Base-by-base conservation (phyloP, 208 protist genomes). In the Acanthamoeba divionensis region DNA sequence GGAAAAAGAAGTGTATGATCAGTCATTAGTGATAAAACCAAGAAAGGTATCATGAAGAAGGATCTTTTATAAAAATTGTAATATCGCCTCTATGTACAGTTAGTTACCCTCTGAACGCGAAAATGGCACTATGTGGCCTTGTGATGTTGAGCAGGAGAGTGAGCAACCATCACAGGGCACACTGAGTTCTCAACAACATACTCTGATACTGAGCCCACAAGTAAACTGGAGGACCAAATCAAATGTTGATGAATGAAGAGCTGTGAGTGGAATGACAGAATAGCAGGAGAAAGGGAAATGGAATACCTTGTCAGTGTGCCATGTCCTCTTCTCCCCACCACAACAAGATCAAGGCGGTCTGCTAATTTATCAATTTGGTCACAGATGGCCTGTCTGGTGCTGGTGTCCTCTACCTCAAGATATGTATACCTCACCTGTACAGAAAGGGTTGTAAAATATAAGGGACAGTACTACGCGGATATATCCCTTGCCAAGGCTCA, bases 161-260 rank as follows among this genome's bases (percentile, higher is more conserved):
- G 77, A 50, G 66, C 77, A 26, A 86, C 77, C 77, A 86, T 67
- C 21, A 86, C 77, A 33, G 77, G 77, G 21, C 41, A 41, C n/a
- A 26, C 15, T 31, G 77, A 50, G n/a, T 86, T 33, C 26, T n/a
- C 55, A 4, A 86, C 54, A 18, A 86, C 33, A 48, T 86, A 86
- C 77, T 86, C 44, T 1, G 54, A 67, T n/a, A 45, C 50, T 7
- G 54, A 67, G 0, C 77, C 77, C 54, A 86, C 7, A 2, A 86
- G 36, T 12, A 86, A n/a, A 15, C 77, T 86, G 24, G n/a, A 65
- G 55, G 36, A 41, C n/a, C 36, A 41, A 41, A 5, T 41, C 5
- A 41, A n/a, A n/a, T n/a, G n/a, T n/a, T n/a, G 36, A 41, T 1
- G 36, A 41, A 41, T 41, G 36, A 41, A 10, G 24, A 21, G 15